Evolutionary conservation across 805 yeast genomes (phyloP).

Genomic region (Yarrowia osloensis): DNA sequence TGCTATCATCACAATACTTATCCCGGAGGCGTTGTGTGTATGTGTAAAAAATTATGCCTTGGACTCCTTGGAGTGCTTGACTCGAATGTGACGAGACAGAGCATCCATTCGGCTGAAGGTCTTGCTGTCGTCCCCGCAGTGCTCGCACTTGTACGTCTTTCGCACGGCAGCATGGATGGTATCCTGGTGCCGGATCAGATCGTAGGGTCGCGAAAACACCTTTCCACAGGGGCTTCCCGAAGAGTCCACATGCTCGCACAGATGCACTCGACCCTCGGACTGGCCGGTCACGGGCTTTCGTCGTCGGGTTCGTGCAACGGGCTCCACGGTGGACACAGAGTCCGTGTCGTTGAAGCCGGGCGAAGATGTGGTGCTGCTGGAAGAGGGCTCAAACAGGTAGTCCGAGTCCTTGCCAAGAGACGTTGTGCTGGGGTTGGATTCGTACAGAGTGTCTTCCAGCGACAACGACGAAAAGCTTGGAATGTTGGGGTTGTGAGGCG

Average conservation of each 20-base stretch:
- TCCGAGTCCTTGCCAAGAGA: conserved; percentile 7
- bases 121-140: conserved; percentile 77
- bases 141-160: conserved; percentile 80
- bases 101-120: conserved; percentile 95
- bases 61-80: conserved; percentile 58
- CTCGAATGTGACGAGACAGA: conserved; percentile 86
- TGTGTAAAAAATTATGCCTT: conserved; percentile 6
- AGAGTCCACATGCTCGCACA: conserved; percentile 7
- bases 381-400: conserved; percentile 25
- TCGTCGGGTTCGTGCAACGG: conserved; percentile 11
- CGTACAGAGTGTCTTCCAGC: conserved; percentile 21
- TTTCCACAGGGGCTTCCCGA: conserved; percentile 58
- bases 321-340: conserved; percentile 26
- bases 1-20: conserved; percentile 25
- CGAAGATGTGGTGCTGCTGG: conserved; percentile 9
- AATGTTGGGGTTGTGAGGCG: conserved; percentile 19
- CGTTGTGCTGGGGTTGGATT: conserved; percentile 4
- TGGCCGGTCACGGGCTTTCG: conserved; percentile 7
- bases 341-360: conserved; percentile 21
- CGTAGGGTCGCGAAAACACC: conserved; percentile 91
- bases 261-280: conserved; percentile 10
- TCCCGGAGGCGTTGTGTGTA: conserved; percentile 4
- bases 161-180: conserved; percentile 91
- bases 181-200: conserved; percentile 91
- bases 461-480: conserved; percentile 1